Evolutionary conservation across 495 filamentous ascomycete genomes (phyloP), one percentile per base, ranked within the genome.

Genomic region (Bacidia rubella): DNA sequence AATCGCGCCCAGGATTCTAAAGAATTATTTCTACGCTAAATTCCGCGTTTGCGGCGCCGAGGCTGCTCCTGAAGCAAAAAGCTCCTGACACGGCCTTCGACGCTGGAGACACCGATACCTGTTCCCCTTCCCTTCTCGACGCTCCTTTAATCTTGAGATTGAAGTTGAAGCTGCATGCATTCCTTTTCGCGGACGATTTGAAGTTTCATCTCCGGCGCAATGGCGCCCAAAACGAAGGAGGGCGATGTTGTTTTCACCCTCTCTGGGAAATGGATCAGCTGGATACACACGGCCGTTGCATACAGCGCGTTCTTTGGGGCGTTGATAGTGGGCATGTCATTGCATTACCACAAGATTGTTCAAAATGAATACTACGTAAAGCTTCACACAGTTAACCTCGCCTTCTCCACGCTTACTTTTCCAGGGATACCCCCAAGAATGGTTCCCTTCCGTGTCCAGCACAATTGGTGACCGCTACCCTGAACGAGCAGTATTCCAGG

Each of bases 401-500:
- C 38, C 23, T 32, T 43, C 26, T 20, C 15, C 35, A 21, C 27
- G 25, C 53, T 57, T 46, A 58, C 53, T 23, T 41, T 54, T 48
- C 35, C 47, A 77, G 74, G 83, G 93, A 61, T 99, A 95, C 67
- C 93, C 93, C 1, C 72, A 95, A 39, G 93, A 99, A 76, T 99
- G 93, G 93, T 97, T 99, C 58, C 93, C 93, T 38, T 99, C 93
- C 21, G 93, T 99, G 23, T 96, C 90, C 25, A 81, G 93, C 12
- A 96, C 93, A n/a, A 99, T 99, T 66, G 93, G 93, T 55, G 93
- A 99, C 60, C 82, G 92, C 27, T 97, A 97, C 64, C 93, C 93
- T 25, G 93, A 99, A 65, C 82, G 93, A 44, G 95, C 92, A 15
- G 81, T 97, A 54, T 99, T 97, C 66, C 88, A 93, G 75, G 61